Percentiles rank a stretch among this genome's conserved stretches.
phyloP scores from a whole-genome alignment of 345 rosid genomes.

The Hypericum androsaemum region DNA sequence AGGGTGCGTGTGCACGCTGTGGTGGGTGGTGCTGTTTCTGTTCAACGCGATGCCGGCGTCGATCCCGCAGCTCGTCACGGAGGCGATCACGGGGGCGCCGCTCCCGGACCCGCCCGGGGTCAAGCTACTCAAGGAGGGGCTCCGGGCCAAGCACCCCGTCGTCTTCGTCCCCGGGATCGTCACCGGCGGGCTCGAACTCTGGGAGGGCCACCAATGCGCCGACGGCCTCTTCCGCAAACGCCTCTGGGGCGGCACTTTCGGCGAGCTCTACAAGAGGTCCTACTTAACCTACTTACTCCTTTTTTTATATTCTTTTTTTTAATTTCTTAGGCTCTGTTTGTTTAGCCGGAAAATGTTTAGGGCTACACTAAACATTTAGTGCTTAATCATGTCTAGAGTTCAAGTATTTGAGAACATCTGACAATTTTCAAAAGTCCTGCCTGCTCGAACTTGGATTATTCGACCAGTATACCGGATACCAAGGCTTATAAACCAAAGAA shows the following conservation, averaged over 20 bases:
- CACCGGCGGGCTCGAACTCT: conserved; percentile 61
- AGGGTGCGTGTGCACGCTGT: conserved; percentile 65
- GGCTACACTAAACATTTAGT: too few relatives aligned
- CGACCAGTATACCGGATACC: too few relatives aligned
- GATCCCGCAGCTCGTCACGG: conserved; percentile 73
- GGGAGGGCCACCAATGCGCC: conserved; percentile 67
- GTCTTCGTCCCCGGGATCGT: conserved; percentile 70
- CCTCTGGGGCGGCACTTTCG: conserved; percentile 71
- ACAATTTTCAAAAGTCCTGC: too few relatives aligned
- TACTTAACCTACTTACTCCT: background rate
- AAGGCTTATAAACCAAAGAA: too few relatives aligned
- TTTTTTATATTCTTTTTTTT: background rate
- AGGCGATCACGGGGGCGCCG: conserved; percentile 82
- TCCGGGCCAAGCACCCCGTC: conserved; percentile 50
- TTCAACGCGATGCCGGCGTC: conserved; percentile 90
- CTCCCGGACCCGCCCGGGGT: conserved; percentile 86
- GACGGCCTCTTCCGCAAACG: conserved; percentile 62
- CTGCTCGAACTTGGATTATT: too few relatives aligned
- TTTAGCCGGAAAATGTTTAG: too few relatives aligned
- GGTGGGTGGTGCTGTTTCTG: conserved; percentile 86
- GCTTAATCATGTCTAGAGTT: too few relatives aligned
- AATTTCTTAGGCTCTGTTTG: too few relatives aligned
- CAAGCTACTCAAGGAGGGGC: conserved; percentile 73
- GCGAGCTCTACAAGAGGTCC: conserved; percentile 59
- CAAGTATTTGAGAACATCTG: too few relatives aligned